phyloP scores from a whole-genome alignment of 2,329 filamentous ascomycete genomes.

The Diaporthe citrichinensis region DNA sequence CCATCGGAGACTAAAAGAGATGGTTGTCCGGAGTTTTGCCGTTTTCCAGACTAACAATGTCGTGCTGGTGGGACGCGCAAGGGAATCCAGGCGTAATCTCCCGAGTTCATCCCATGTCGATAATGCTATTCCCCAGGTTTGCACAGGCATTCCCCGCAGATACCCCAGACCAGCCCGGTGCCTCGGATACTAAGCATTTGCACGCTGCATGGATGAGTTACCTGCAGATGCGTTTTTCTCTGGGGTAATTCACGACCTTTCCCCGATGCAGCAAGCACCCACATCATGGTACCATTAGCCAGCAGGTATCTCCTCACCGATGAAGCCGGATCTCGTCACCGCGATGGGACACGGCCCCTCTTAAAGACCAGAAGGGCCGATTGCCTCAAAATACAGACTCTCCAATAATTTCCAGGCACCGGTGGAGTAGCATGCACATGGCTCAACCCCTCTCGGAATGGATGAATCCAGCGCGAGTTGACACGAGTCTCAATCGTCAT shows the following conservation, averaged over 20 bases:
- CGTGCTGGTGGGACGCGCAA: not conserved
- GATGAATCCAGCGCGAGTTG: not conserved
- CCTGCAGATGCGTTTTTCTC: constrained; percentile 8
- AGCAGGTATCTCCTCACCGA: constrained; percentile 23
- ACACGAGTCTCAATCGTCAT: constrained; percentile 7
- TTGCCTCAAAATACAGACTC: constrained; percentile 1
- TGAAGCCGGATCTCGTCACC: constrained; percentile 9
- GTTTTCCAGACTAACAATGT: not conserved
- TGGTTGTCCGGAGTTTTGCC: constrained; percentile 24
- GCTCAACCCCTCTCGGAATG: constrained; percentile 27
- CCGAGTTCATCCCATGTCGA: constrained; percentile 16
- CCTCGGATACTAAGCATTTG: constrained; percentile 6
- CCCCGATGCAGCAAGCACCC: constrained; percentile 26
- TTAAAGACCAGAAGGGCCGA: constrained; percentile 38
- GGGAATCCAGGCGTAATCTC: constrained; percentile 7
- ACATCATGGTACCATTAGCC: constrained; percentile 22
- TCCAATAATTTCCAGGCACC: constrained; percentile 6
- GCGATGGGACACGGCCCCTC: constrained; percentile 15
- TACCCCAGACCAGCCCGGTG: not conserved
- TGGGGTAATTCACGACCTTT: constrained; percentile 6
- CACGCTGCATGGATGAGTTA: not conserved
- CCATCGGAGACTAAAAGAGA: not conserved
- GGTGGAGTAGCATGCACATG: not conserved
- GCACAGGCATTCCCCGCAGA: constrained; percentile 13
- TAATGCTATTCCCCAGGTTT: constrained; percentile 14